Evolutionary conservation across 768 basidiomycete genomes (phyloP), one percentile per base, ranked within the genome.

Genomic region (Guyanaporus albipodus): DNA sequence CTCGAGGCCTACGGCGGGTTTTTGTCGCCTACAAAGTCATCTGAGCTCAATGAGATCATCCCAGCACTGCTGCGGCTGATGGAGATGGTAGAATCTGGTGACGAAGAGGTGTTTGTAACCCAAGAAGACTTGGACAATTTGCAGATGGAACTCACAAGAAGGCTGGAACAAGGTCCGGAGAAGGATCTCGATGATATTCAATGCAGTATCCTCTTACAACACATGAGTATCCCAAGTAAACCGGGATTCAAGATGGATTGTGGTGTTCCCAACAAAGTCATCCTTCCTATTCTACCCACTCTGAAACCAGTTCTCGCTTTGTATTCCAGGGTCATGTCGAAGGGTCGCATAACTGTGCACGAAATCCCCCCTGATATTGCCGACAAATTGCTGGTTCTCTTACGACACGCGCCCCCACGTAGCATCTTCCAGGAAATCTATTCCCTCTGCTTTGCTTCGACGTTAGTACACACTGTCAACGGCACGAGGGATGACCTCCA

Each of bases 381-480:
- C 15, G 2, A 24, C 7, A 38, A 38, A 8, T 24, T 38, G 23
- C 8, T 38, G 15, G 37, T 12, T 10, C 23, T 38, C 23, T 26
- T 38, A 17, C 21, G 6, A n/a, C 23, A 38, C 8, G 26, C n/a
- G 5, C 37, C 23, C 22, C 37, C 37, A 22, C 23, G 26, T 9
- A 12, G 50, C 8, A 12, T 41, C 31, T 50, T 42, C 34, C 48
- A 50, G 31, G 43, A 53, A 38, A 19, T 50, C 15, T 33, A 37
- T 41, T 24, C 23, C 8, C 21, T 53, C 22, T 53, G 43, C 17
- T 14, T 46, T 14, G 42, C 38, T 11, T 41, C 43, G 28, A 45
- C 36, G n/a, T 21, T 21, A 3, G 38, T 42, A n/a, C 24, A 36
- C 10, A 23, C 19, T 12, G 17, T 8, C 8, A 44, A 37, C 10